Conservation (phyloP, 139 green algal species). For the Eudorina sp. region DNA sequence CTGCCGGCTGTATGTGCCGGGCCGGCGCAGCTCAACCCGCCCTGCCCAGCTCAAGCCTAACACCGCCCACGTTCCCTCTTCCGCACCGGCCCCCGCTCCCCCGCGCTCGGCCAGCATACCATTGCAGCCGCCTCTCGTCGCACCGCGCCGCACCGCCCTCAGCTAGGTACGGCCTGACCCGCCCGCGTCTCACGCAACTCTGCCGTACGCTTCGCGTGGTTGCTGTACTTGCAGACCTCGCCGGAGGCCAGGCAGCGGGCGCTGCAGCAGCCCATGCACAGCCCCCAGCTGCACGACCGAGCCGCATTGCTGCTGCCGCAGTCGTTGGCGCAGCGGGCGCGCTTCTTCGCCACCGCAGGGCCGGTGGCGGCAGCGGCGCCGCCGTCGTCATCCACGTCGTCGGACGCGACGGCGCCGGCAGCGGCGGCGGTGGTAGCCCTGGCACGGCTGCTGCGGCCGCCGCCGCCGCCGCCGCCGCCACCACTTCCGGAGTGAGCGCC, state of each 20-base stretch:
- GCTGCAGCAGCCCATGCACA: slow-evolving; percentile 30
- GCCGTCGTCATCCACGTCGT: background rate
- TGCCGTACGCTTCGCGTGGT: slow-evolving; percentile 34
- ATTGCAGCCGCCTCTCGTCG: too few species aligned
- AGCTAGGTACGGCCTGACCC: too few species aligned
- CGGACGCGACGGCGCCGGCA: background rate
- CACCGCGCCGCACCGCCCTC: too few species aligned
- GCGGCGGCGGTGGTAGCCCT: background rate
- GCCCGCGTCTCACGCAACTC: background rate
- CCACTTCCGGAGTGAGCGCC: background rate
- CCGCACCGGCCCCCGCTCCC: too few species aligned
- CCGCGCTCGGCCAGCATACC: too few species aligned
- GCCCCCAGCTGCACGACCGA: slow-evolving; percentile 16
- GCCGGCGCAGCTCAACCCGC: too few species aligned
- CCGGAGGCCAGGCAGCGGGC: background rate
- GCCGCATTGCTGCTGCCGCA: slow-evolving; percentile 33
- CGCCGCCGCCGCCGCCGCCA: background rate
- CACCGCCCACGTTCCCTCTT: too few species aligned
- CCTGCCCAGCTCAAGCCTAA: too few species aligned
- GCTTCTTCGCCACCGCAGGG: slow-evolving; percentile 18
- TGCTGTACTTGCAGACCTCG: slow-evolving; percentile 38
- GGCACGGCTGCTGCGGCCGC: background rate
- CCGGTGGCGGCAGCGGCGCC: too few species aligned
- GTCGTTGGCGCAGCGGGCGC: slow-evolving; percentile 11
- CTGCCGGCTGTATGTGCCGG: too few species aligned